These are phyloP conservation scores for Sambucus nigra DNA, from an alignment of 129 eudicot genomes.

Conservation along the genomic window DNA sequence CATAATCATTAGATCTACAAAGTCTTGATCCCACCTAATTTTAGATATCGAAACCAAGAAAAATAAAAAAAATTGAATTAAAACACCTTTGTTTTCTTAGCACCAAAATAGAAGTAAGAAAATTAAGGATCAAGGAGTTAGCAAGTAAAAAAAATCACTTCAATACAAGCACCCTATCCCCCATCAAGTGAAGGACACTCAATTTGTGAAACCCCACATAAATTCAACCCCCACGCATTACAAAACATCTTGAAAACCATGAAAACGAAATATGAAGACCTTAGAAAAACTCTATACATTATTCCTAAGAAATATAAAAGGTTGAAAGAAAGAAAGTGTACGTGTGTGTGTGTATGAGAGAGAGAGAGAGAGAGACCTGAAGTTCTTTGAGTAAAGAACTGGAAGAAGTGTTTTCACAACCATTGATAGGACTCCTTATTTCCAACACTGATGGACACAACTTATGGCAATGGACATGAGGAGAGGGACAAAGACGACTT, in stretches of 20 bases:
- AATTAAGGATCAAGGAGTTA: too few species aligned
- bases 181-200: too few species aligned
- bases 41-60: too few species aligned
- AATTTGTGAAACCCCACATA: too few species aligned
- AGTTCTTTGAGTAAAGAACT: constrained; percentile 57
- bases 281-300: neutral
- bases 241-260: neutral
- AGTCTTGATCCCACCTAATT: neutral
- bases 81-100: too few species aligned
- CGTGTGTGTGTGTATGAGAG: too few species aligned
- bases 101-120: too few species aligned
- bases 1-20: neutral
- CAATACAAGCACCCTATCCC: neutral
- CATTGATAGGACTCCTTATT: constrained; percentile 34
- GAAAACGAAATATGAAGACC: neutral
- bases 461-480: too few species aligned
- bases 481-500: too few species aligned
- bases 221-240: too few species aligned
- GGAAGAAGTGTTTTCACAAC: constrained; percentile 40
- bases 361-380: constrained; percentile 44
- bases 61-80: too few species aligned
- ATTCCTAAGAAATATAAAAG: neutral
- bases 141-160: too few species aligned
- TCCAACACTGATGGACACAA: constrained; percentile 64
- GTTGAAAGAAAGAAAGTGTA: neutral